Base-by-base conservation (phyloP, 257 asterid species). In the Voacanga thouarsii region DNA sequence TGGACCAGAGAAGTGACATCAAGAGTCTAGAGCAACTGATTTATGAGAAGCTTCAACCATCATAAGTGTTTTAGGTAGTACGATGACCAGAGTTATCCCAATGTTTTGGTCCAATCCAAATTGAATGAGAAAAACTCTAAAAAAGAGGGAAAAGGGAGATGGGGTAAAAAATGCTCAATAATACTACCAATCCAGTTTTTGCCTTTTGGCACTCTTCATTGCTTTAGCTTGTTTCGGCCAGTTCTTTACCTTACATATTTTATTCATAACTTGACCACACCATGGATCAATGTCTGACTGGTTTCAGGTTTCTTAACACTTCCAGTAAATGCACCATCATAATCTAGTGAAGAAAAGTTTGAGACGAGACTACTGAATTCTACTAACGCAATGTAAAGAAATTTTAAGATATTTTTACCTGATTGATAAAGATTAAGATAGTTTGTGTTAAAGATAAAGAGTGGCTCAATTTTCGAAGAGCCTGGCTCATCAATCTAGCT, bases 401-500 rank as follows among this genome's bases (percentile, higher is more conserved):
- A 45, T 60, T 49, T 23, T 50, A 23, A 68, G 80, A 76, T n/a
- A 23, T 77, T 61, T 79, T 50, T 57, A 86, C 99, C 98, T 93
- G 98, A 89, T 96, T 96, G 60, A 94, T 90, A 76, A 96, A 96
- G 78, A 96, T 89, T 78, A 96, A 85, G 78, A 96, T 84, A 28
- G 99, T 89, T 84, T 96, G 97, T 37, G 99, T 93, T 80, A 93
- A 88, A 45, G 99, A 96, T 75, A 93, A 77, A 50, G 98, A 96
- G 87, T 96, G 99, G 87, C 97, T 88, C 89, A 96, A 77, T 86
- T 96, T 96, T 70, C 98, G 97, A 43, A 96, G 94, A 74, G 97
- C 99, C 79, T 96, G 99, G 83, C 99, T 96, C 99, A 93, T 93
- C 65, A 93, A 93, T 77, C 99, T 93, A 78, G 98, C 99, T 89